phyloP scores from a whole-genome alignment of 2,329 filamentous ascomycete genomes.

The Sordariomycetes sp. region DNA sequence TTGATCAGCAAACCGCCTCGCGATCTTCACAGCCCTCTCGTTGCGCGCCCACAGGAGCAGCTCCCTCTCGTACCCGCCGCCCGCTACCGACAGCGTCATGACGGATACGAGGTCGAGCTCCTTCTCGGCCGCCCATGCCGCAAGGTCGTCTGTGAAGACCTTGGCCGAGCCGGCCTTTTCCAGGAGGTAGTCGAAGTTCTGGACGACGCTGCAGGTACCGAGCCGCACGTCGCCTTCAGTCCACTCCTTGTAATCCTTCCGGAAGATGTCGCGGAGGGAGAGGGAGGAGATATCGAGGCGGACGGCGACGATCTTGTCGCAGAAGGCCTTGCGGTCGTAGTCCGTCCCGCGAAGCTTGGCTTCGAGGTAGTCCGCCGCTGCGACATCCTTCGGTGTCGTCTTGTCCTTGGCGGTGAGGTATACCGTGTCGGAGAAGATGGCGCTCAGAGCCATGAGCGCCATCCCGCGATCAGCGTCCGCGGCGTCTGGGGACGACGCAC shows the following conservation, averaged over 20 bases:
- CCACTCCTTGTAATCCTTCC: conserved; percentile 85
- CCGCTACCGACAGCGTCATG: conserved; percentile 55
- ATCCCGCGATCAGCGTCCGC: conserved; percentile 42
- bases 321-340: conserved; percentile 41
- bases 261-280: conserved; percentile 54
- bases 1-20: conserved; percentile 39
- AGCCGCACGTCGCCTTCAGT: conserved; percentile 41
- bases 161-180: conserved; percentile 34
- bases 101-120: conserved; percentile 52
- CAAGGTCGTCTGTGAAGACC: conserved; percentile 36
- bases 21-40: conserved; percentile 34
- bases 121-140: conserved; percentile 43
- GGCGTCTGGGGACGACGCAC: conserved; percentile 8
- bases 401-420: conserved; percentile 54
- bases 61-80: conserved; percentile 51
- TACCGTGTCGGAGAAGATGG: conserved; percentile 63
- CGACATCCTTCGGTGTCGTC: conserved; percentile 50
- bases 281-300: conserved; percentile 58
- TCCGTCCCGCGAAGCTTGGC: conserved; percentile 18
- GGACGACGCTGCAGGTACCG: conserved; percentile 58
- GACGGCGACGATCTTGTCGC: conserved; percentile 45
- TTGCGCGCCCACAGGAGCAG: conserved; percentile 55
- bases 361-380: conserved; percentile 49
- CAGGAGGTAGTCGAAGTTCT: conserved; percentile 49
- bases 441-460: conserved; percentile 56